Conservation (phyloP, 345 rosid genomes). For the Litchi chinensis region DNA sequence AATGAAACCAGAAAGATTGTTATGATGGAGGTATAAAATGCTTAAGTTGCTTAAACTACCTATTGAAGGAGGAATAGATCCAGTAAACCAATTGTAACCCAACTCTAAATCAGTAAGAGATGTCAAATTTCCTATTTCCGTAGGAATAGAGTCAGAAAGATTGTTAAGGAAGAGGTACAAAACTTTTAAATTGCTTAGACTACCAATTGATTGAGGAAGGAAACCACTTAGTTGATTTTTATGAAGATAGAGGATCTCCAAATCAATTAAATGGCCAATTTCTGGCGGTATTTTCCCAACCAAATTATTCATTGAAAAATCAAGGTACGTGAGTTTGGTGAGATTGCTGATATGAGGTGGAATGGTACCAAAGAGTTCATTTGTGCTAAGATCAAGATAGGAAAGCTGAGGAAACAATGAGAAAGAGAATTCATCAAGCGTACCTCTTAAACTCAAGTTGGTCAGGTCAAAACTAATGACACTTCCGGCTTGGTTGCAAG, state of each 20-base stretch:
- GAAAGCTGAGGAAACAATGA: slow-evolving; percentile 27
- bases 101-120: no score
- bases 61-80: no score
- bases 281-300: slow-evolving; percentile 23
- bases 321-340: slow-evolving; percentile 29
- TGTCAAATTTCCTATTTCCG: no score
- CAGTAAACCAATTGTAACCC: no score
- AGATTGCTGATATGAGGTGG: slow-evolving; percentile 18
- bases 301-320: slow-evolving; percentile 25
- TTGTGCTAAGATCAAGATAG: slow-evolving; percentile 29
- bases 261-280: slow-evolving; percentile 21
- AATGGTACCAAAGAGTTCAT: slow-evolving; percentile 14
- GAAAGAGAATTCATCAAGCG: slow-evolving; percentile 28
- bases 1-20: no score
- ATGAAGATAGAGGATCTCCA: slow-evolving; percentile 20
- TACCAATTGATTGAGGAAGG: slow-evolving; percentile 5
- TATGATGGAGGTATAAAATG: no score
- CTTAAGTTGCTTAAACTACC: no score
- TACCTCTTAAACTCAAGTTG: slow-evolving; percentile 21
- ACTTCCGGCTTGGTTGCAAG: slow-evolving; percentile 15
- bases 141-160: no score
- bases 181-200: no score
- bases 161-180: no score
- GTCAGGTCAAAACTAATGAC: slow-evolving; percentile 26
- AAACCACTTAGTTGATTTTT: slow-evolving; percentile 23